Percentiles rank a stretch among this genome's conserved stretches.
These are phyloP conservation scores for Rhodotorula sp. DNA, from an alignment of 1,284 basidiomycete genomes.

Conservation along the genomic window DNA sequence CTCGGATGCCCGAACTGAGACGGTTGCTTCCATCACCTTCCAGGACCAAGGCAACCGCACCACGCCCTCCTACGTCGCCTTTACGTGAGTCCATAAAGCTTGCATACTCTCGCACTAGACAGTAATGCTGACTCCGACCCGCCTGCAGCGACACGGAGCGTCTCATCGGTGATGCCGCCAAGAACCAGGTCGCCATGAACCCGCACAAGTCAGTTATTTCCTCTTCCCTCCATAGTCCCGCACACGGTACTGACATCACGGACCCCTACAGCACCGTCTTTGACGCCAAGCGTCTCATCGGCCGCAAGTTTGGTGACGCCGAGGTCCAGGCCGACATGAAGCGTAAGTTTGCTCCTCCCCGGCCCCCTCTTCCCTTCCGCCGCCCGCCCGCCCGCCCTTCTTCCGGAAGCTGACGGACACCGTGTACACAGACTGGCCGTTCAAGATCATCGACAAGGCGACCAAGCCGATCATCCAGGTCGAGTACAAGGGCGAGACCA, in stretches of 20 bases:
- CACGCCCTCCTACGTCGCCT: conserved; percentile 89
- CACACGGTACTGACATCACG: too few relatives aligned
- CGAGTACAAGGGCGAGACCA: conserved; percentile 84
- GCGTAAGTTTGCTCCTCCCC: conserved; percentile 51
- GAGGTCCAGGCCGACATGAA: conserved; percentile 95
- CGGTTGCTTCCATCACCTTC: not conserved
- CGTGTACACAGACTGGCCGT: conserved; percentile 59
- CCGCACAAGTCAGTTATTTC: conserved; percentile 50
- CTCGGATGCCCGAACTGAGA: not conserved
- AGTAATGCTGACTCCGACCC: not conserved
- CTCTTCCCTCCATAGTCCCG: too few relatives aligned
- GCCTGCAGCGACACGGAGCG: conserved; percentile 72
- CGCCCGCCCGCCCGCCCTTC: too few relatives aligned
- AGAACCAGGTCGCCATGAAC: conserved; percentile 62
- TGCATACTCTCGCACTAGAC: too few relatives aligned
- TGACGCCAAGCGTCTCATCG: conserved; percentile 86
- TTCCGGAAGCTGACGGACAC: not conserved
- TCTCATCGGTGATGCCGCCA: conserved; percentile 92
- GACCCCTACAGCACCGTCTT: conserved; percentile 61
- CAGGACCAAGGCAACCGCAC: conserved; percentile 96
- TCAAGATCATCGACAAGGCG: conserved; percentile 75
- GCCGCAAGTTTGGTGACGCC: conserved; percentile 74
- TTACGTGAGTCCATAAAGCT: conserved; percentile 55
- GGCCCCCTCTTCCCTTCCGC: too few relatives aligned
- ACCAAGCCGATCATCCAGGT: conserved; percentile 87